phyloP scores from a whole-genome alignment of 768 basidiomycete species.

The Harrya chromipes region DNA sequence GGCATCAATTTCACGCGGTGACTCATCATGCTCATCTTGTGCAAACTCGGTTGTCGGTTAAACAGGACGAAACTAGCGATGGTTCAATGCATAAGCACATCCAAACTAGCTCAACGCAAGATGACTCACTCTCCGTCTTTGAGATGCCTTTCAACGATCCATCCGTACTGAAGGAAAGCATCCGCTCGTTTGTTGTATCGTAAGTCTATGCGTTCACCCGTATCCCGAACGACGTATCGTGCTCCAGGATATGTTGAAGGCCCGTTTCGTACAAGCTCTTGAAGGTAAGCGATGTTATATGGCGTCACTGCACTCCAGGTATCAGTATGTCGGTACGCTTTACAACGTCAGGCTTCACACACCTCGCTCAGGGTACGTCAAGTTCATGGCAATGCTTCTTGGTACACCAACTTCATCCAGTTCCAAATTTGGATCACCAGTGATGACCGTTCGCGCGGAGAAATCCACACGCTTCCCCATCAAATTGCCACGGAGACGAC shows the following conservation, averaged over 20 bases:
- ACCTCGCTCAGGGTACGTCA: conserved; percentile 98
- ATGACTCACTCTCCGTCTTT: conserved; percentile 96
- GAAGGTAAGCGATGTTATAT: conserved; percentile 92
- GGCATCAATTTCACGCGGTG: conserved; percentile 97
- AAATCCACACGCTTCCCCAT: conserved; percentile 99
- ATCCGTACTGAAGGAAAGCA: conserved; percentile 94
- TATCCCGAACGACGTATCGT: conserved; percentile 94
- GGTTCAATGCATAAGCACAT: background rate
- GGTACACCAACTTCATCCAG: conserved; percentile 98
- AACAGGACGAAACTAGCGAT: conserved; percentile 50
- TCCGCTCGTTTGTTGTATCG: conserved; percentile 96
- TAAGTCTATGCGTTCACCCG: conserved; percentile 94
- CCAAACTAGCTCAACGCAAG: background rate
- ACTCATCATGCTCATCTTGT: conserved; percentile 99
- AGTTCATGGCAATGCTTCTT: conserved; percentile 91
- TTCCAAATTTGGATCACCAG: conserved; percentile 96
- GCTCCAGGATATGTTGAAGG: conserved; percentile 95
- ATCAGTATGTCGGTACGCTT: conserved; percentile 3
- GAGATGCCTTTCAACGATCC: conserved; percentile 97
- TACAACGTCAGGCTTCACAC: conserved; percentile 16
- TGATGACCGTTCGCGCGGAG: conserved; percentile 98
- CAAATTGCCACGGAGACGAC: conserved; percentile 93
- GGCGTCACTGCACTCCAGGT: conserved; percentile 69
- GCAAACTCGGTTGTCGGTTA: conserved; percentile 96
- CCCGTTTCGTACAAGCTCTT: conserved; percentile 93